Percentiles rank a stretch among this genome's conserved stretches.
Conservation (phyloP, 1,139 yeast species). For the Protomyces inouyei region DNA sequence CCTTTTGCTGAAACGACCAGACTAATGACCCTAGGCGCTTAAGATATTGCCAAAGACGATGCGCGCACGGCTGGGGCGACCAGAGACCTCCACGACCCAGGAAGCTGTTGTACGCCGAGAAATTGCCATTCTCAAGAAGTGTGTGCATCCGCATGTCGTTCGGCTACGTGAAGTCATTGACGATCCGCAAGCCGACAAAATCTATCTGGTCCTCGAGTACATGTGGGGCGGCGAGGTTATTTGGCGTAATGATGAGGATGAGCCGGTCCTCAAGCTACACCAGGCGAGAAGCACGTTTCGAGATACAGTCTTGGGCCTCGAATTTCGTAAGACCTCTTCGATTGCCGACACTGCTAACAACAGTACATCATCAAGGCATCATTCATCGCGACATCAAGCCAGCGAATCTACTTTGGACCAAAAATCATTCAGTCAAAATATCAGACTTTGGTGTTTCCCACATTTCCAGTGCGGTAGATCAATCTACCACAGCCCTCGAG, state of each 20-base stretch:
- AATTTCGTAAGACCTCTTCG: conserved; percentile 46
- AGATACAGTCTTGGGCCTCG: conserved; percentile 84
- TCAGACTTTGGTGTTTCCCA: conserved; percentile 96
- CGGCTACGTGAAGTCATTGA: conserved; percentile 82
- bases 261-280: conserved; percentile 50
- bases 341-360: background rate
- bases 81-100: conserved; percentile 46
- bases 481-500: conserved; percentile 59
- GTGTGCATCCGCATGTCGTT: conserved; percentile 87
- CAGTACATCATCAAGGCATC: conserved; percentile 80
- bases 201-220: conserved; percentile 85
- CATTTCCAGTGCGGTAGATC: conserved; percentile 51
- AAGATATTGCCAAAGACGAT: conserved; percentile 81
- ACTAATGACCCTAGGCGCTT: conserved; percentile 50
- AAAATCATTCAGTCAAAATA: conserved; percentile 74
- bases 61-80: conserved; percentile 51
- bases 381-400: conserved; percentile 97
- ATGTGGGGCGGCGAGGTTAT: conserved; percentile 86
- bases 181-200: conserved; percentile 75
- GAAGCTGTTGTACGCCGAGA: conserved; percentile 80
- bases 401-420: conserved; percentile 74
- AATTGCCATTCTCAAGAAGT: conserved; percentile 92
- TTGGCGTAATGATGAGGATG: conserved; percentile 57
- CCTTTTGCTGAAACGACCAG: background rate
- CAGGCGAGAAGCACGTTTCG: conserved; percentile 68